These are phyloP conservation scores for Aspergillus mulundensis DNA, from an alignment of 495 filamentous ascomycete genomes.

Conservation along the genomic window DNA sequence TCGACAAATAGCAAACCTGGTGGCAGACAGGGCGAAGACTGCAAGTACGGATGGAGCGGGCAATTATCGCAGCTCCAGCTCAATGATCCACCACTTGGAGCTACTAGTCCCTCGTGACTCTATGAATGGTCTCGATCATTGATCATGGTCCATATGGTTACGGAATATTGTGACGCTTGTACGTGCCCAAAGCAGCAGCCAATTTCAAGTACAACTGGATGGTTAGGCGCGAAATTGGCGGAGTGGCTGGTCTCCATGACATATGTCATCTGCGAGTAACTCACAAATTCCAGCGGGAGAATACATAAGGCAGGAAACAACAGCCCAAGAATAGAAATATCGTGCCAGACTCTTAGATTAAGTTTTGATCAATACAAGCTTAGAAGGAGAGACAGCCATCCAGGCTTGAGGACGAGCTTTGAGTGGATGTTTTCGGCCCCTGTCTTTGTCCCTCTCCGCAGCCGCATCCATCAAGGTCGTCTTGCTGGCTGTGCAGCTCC, in stretches of 20 bases:
- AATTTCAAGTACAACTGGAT: not conserved
- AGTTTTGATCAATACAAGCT: not conserved
- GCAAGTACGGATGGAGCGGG: not conserved
- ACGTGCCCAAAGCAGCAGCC: not conserved
- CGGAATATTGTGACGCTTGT: not conserved
- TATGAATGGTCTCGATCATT: not conserved
- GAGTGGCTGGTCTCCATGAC: conserved; percentile 2
- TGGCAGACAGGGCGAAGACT: not conserved
- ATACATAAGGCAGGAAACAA: not conserved
- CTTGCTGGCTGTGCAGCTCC: conserved; percentile 5
- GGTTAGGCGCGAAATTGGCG: not conserved
- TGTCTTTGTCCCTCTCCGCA: conserved; percentile 21
- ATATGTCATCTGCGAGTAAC: not conserved
- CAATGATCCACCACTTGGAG: conserved; percentile 1
- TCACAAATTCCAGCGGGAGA: not conserved
- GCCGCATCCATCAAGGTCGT: conserved; percentile 23
- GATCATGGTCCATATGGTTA: not conserved
- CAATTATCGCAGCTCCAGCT: conserved; percentile 3
- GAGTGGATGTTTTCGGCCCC: conserved; percentile 16
- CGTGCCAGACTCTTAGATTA: not conserved
- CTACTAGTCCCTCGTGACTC: not conserved
- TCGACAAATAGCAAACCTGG: not conserved
- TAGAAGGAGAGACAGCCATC: not conserved
- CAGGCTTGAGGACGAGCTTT: not conserved
- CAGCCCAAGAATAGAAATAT: not conserved